A percentile compares a stretch with the other conserved stretches of the same genome.
Evolutionary conservation across 2,329 filamentous ascomycete genomes (phyloP).

Genomic region (Pseudophaeomoniella oleicola): DNA sequence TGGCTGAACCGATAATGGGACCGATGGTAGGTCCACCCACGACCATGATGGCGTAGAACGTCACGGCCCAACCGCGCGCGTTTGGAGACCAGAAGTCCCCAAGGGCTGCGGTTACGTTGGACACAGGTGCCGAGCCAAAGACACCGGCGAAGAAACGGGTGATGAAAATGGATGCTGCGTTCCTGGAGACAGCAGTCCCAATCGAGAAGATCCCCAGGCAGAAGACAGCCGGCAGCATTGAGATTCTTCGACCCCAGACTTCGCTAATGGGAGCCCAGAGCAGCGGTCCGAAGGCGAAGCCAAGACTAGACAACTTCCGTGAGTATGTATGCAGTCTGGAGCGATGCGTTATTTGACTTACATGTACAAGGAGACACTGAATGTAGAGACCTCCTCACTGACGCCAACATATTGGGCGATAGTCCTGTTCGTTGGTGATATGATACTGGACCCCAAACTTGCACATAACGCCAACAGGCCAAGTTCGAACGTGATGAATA

Average conservation of each 20-base stretch:
- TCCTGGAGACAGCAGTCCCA: slow-evolving; percentile 25
- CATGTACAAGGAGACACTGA: too few relatives aligned
- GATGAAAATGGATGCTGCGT: slow-evolving; percentile 21
- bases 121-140: slow-evolving; percentile 28
- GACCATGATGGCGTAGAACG: slow-evolving; percentile 32
- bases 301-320: slow-evolving; percentile 6
- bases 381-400: too few relatives aligned
- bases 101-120: slow-evolving; percentile 27
- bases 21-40: slow-evolving; percentile 35
- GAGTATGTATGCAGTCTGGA: too few relatives aligned
- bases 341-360: too few relatives aligned
- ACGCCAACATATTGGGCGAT: too few relatives aligned
- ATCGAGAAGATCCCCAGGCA: slow-evolving; percentile 31
- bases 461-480: too few relatives aligned
- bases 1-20: slow-evolving; percentile 26
- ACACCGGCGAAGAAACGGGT: slow-evolving; percentile 31
- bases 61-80: slow-evolving; percentile 23
- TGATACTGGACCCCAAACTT: too few relatives aligned
- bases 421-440: too few relatives aligned
- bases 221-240: slow-evolving; percentile 28
- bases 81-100: slow-evolving; percentile 27
- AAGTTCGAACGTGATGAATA: too few relatives aligned
- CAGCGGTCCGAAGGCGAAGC: slow-evolving; percentile 26
- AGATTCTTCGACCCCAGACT: slow-evolving; percentile 28
- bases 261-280: slow-evolving; percentile 29